Base-by-base conservation (phyloP, 371 early-diverging fungal genomes). In the Encephalitozoon cuniculi region DNA sequence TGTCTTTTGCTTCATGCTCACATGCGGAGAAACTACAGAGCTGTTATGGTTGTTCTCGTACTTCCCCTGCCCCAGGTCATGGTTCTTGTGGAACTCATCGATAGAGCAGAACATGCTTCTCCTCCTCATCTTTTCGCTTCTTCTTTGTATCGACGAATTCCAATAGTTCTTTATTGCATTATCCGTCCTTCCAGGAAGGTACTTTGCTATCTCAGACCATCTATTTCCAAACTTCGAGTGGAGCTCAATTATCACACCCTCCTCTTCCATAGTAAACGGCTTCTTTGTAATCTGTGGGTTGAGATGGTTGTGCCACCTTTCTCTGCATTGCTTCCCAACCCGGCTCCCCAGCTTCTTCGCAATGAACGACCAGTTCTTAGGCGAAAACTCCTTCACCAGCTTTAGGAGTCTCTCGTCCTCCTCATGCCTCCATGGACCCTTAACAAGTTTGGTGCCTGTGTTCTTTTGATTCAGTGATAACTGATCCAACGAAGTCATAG, bases 251-350 rank as follows among this genome's bases (percentile, higher is more conserved):
- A 86, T 84, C 37, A 79, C 51, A 12, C 23, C 23, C 37, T 83
- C 78, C 71, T 86, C 86, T 40, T 80, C 76, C 18, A 55, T 32
- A 41, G 77, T 78, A 67, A 86, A 85, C 37, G 86, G 85, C 7
- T 63, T 76, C 59, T 86, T 86, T n/a, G 69, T 81, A 52, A 86
- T 83, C 9, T 66, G 55, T 28, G 86, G 86, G 64, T 83, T 76
- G 26, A 86, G 64, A 70, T 86, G 86, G 66, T 85, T 85, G 63
- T 86, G 84, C 86, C 86, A 86, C 46, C 86, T 74, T 64, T 86
- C 86, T 64, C 86, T 71, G 71, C 86, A 86, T 74, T 86, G 86
- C 67, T 86, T 86, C 2, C 86, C 86, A 39, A 73, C 43, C 9
- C 85, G n/a, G 18, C 80, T 80, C 11, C 79, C 79, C 39, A 84